phyloP scores from a whole-genome alignment of 768 basidiomycete species.

The Lanmaoa rubissima region DNA sequence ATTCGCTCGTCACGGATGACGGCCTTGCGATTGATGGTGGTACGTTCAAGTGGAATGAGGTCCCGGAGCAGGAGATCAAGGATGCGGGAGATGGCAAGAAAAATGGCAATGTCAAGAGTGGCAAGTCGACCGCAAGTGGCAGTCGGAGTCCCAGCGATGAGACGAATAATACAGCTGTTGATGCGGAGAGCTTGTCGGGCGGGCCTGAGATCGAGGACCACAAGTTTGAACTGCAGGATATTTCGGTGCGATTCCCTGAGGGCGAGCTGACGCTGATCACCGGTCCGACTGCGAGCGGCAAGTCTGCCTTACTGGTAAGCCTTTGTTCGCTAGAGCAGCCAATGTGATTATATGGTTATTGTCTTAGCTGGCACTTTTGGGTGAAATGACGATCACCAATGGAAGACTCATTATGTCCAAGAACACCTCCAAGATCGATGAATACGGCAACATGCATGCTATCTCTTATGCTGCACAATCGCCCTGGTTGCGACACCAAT shows the following conservation, averaged over 20 bases:
- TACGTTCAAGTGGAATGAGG: slow-evolving; percentile 56
- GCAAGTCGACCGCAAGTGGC: background rate
- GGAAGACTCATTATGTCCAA: slow-evolving; percentile 46
- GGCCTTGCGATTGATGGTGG: slow-evolving; percentile 51
- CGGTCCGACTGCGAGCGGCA: slow-evolving; percentile 49
- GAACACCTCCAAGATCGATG: slow-evolving; percentile 52
- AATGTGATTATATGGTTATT: background rate
- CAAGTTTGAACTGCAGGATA: slow-evolving; percentile 42
- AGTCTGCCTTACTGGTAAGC: slow-evolving; percentile 45
- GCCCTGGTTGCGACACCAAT: slow-evolving; percentile 67
- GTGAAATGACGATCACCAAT: slow-evolving; percentile 37
- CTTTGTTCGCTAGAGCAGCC: background rate
- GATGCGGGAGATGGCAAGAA: slow-evolving; percentile 21
- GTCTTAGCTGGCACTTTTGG: slow-evolving; percentile 34
- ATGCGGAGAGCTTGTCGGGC: slow-evolving; percentile 16
- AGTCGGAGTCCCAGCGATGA: slow-evolving; percentile 8
- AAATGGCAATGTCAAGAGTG: slow-evolving; percentile 7
- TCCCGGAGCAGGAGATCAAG: slow-evolving; percentile 35
- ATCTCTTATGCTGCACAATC: slow-evolving; percentile 75
- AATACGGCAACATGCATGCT: slow-evolving; percentile 56
- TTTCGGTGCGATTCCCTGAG: slow-evolving; percentile 46
- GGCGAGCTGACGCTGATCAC: slow-evolving; percentile 47
- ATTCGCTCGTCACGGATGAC: slow-evolving; percentile 24
- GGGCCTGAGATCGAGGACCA: slow-evolving; percentile 24
- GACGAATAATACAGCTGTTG: slow-evolving; percentile 5